A percentile compares a stretch with the other conserved stretches of the same genome.
Evolutionary conservation across 331 rosid species (phyloP).

Genomic region (Rhamnella rubrinervis): DNA sequence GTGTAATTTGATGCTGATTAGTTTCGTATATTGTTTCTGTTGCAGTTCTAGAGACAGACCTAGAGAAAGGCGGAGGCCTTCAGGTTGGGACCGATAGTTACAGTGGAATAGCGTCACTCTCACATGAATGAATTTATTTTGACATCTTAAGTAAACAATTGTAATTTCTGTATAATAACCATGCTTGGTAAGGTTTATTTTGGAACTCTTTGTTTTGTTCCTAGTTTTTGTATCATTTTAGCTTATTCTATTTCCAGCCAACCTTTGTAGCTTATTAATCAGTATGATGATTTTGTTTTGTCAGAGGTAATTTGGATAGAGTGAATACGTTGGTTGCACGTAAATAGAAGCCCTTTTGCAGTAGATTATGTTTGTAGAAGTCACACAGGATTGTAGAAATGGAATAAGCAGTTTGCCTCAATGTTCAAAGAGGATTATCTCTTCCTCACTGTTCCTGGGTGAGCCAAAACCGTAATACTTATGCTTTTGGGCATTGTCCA

Average conservation of each 20-base stretch:
- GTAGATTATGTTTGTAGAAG: too few relatives aligned
- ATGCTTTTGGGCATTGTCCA: constrained; percentile 65
- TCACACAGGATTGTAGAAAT: too few relatives aligned
- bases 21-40: constrained; percentile 25
- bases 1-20: constrained; percentile 30
- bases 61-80: constrained; percentile 80
- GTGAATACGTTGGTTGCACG: not conserved
- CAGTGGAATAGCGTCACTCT: too few relatives aligned
- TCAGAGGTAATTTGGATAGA: not conserved
- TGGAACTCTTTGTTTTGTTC: too few relatives aligned
- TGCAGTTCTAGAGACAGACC: constrained; percentile 67
- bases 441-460: not conserved
- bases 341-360: too few relatives aligned
- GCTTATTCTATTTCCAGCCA: not conserved
- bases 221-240: too few relatives aligned
- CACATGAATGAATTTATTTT: too few relatives aligned
- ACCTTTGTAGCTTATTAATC: not conserved
- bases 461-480: constrained; percentile 5
- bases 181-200: too few relatives aligned
- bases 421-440: not conserved
- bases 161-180: too few relatives aligned
- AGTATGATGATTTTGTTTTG: not conserved
- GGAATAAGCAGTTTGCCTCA: too few relatives aligned
- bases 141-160: too few relatives aligned
- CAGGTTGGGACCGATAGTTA: constrained; percentile 82